Evolutionary conservation across 495 filamentous ascomycete genomes (phyloP).

Genomic region (Lichenothelia convexa): DNA sequence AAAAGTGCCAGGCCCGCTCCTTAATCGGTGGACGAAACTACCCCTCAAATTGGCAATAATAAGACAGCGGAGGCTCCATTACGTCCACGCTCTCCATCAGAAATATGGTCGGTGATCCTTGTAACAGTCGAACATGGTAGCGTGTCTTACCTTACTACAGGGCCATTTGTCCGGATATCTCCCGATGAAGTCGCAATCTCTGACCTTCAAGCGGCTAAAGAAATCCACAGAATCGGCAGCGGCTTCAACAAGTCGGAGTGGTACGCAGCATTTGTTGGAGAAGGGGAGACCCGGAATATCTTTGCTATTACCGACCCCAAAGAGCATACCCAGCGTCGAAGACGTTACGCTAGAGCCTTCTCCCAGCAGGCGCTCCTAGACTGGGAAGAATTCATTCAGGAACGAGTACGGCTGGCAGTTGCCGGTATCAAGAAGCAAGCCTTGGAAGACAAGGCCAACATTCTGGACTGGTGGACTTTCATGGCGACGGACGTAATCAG

Average conservation of each 20-base stretch:
- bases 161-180: conserved; percentile 4
- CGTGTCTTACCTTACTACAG: neutral
- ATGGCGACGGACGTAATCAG: conserved; percentile 39
- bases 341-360: conserved; percentile 6
- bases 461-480: conserved; percentile 39
- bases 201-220: conserved; percentile 1
- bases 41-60: conserved; percentile 7
- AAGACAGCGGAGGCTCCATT: conserved; percentile 5
- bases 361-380: conserved; percentile 5
- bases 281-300: neutral
- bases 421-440: conserved; percentile 3
- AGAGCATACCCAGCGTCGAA: conserved; percentile 3
- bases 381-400: conserved; percentile 6
- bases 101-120: conserved; percentile 3
- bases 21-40: conserved; percentile 6
- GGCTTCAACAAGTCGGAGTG: conserved; percentile 9
- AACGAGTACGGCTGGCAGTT: conserved; percentile 6
- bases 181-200: conserved; percentile 7
- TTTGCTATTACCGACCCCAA: conserved; percentile 8
- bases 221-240: conserved; percentile 7
- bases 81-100: conserved; percentile 7
- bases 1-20: conserved; percentile 10
- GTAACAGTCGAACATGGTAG: neutral
- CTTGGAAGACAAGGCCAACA: conserved; percentile 17
- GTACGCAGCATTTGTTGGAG: conserved; percentile 1